A percentile compares a stretch with the other conserved stretches of the same genome.
phyloP scores from a whole-genome alignment of 2,329 filamentous ascomycete species.

The Neonectria coccinea region DNA sequence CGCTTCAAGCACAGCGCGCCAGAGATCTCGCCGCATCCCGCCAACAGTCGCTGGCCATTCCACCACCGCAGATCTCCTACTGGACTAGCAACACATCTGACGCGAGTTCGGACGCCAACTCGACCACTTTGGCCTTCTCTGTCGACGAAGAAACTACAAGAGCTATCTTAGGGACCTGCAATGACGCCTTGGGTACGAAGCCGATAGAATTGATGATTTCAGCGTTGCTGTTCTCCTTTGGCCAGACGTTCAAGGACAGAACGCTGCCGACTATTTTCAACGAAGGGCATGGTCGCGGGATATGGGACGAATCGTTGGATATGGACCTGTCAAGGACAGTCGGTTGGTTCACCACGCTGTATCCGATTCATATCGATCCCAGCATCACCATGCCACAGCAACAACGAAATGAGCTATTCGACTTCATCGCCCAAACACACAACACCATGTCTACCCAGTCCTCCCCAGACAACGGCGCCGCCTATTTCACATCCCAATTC shows the following conservation, averaged over 20 bases:
- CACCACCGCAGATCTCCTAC: constrained; percentile 24
- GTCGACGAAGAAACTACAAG: constrained; percentile 13
- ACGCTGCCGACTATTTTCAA: constrained; percentile 50
- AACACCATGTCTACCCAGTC: constrained; percentile 15
- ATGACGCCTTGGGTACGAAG: constrained; percentile 17
- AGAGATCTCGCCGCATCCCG: neutral
- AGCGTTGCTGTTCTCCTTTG: constrained; percentile 22
- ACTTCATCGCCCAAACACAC: constrained; percentile 17
- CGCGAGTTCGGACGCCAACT: neutral
- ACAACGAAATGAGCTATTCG: neutral
- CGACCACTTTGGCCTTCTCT: constrained; percentile 12
- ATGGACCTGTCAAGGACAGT: constrained; percentile 51
- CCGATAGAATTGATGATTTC: constrained; percentile 30
- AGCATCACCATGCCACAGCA: neutral
- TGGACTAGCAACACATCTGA: neutral
- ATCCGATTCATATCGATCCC: constrained; percentile 14
- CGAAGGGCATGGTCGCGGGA: constrained; percentile 56
- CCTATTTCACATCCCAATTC: constrained; percentile 27
- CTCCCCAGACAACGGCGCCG: constrained; percentile 7
- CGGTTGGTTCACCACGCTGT: constrained; percentile 28
- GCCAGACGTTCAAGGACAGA: constrained; percentile 49
- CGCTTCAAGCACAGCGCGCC: constrained; percentile 13
- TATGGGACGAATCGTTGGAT: constrained; percentile 47
- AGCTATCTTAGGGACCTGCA: constrained; percentile 20
- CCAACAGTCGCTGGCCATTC: constrained; percentile 1